Base-by-base conservation (phyloP, 2,329 filamentous ascomycete species). In the Acarospora socialis region DNA sequence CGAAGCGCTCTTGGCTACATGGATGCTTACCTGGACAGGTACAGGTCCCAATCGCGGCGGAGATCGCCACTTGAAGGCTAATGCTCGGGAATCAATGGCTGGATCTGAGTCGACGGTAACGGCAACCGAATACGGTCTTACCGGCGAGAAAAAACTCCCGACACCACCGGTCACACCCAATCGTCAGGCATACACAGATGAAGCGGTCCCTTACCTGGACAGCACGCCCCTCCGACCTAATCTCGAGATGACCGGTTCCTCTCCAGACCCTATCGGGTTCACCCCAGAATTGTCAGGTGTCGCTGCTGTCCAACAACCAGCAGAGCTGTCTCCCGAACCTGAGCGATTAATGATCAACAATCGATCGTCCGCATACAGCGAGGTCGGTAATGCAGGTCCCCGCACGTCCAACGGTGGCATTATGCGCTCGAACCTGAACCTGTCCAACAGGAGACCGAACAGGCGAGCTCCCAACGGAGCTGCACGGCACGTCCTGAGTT, bases 401-500 rank as follows among this genome's bases (percentile, higher is more conserved):
- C 33, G 14, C 4, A 20, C 20, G 9, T 18, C 20, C 13, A 21
- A 29, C 28, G 17, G 18, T 23, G 5, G 13, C 9, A 13, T 17
- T n/a, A 38, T 38, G 36, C 25, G 16, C 10, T 22, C 36, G 3
- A 38, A 33, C 24, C 23, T 38, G 25, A 27, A 30, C 20, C 6
- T 26, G 16, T 15, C 17, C 5, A 20, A 13, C 12, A 30, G 9
- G 30, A 27, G 7, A 14, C n/a, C n/a, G n/a, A n/a, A n/a, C n/a
- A n/a, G n/a, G n/a, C n/a, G n/a, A n/a, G n/a, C n/a, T n/a, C n/a
- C 18, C 16, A 17, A 12, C 7, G 3, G 30, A 28, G 5, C 13
- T 14, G 17, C n/a, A 4, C 16, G 7, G 9, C 37, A 39, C 32
- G 31, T 39, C 13, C 28, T 34, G 34, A 39, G 34, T 21, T 39